Evolutionary conservation across 1,284 basidiomycete species (phyloP).

Genomic region (Omphalotus olearius): DNA sequence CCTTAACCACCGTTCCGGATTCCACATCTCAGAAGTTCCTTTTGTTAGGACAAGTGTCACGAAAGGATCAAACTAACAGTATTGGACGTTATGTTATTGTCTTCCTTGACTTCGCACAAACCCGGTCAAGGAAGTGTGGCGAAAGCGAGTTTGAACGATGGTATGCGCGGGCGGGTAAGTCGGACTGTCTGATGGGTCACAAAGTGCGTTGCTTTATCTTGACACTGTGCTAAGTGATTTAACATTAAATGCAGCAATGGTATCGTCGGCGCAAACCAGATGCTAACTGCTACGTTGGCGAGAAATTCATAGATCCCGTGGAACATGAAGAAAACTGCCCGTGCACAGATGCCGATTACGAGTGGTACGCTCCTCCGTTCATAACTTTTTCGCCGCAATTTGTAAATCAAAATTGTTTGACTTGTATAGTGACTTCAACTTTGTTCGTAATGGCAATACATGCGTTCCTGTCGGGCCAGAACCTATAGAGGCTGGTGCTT

Average conservation of each 20-base stretch:
- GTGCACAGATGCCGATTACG: slow-evolving; percentile 87
- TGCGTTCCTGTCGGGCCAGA: slow-evolving; percentile 87
- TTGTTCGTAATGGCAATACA: slow-evolving; percentile 61
- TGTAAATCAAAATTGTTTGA: not conserved
- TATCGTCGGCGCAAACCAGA: slow-evolving; percentile 83
- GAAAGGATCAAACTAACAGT: slow-evolving; percentile 51
- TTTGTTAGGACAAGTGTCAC: slow-evolving; percentile 73
- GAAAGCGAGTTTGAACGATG: slow-evolving; percentile 83
- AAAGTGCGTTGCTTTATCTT: slow-evolving; percentile 47
- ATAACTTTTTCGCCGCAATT: not conserved
- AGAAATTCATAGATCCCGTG: slow-evolving; percentile 86
- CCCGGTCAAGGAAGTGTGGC: slow-evolving; percentile 67
- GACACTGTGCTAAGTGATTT: not conserved
- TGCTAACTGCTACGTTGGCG: slow-evolving; percentile 88
- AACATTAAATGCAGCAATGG: slow-evolving; percentile 68
- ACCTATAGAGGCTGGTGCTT: slow-evolving; percentile 77
- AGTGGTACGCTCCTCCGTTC: slow-evolving; percentile 61
- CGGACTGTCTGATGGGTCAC: slow-evolving; percentile 92
- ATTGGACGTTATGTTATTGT: slow-evolving; percentile 70
- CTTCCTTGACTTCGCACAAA: slow-evolving; percentile 81
- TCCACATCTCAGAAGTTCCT: slow-evolving; percentile 93
- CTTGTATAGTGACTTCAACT: slow-evolving; percentile 84
- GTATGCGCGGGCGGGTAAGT: slow-evolving; percentile 69
- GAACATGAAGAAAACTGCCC: slow-evolving; percentile 80
- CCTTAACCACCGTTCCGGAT: slow-evolving; percentile 84